phyloP scores from a whole-genome alignment of 495 filamentous ascomycete species.

The Choiromyces venosus region DNA sequence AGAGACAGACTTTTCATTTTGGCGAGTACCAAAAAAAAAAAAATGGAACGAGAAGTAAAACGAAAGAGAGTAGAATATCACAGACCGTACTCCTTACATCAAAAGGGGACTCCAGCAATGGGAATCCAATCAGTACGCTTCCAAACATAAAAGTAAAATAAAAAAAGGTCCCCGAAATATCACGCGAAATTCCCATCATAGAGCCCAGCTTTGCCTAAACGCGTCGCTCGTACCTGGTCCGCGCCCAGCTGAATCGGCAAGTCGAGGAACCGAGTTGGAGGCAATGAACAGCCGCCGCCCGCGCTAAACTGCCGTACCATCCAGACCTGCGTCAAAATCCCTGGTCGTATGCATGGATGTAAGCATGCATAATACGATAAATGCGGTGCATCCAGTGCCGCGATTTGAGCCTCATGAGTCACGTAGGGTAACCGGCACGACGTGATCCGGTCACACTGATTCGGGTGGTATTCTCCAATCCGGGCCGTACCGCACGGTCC shows the following conservation, averaged over 20 bases:
- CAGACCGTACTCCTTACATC: too few relatives aligned
- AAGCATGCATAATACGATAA: neutral
- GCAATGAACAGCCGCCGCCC: neutral
- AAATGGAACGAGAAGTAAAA: too few relatives aligned
- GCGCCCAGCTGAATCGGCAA: neutral
- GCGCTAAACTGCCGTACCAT: neutral
- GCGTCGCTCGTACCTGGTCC: neutral
- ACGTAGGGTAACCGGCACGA: neutral
- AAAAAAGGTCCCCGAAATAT: neutral
- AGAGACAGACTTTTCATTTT: too few relatives aligned
- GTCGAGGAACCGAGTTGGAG: neutral
- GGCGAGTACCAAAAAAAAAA: too few relatives aligned
- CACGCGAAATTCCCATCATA: neutral
- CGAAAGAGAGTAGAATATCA: too few relatives aligned
- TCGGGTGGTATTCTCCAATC: neutral
- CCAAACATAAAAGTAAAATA: neutral
- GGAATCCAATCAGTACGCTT: too few relatives aligned
- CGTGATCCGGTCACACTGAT: neutral
- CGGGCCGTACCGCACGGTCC: too few relatives aligned
- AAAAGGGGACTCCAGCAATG: too few relatives aligned
- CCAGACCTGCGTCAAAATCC: neutral
- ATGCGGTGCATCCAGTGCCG: neutral
- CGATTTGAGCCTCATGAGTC: neutral
- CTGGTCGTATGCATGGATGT: too few relatives aligned
- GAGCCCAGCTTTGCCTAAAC: neutral